A percentile compares a stretch with the other conserved stretches of the same genome.
These are phyloP conservation scores for Stramenopiles sp. DNA, from an alignment of 352 stramenopile species.

Conservation along the genomic window DNA sequence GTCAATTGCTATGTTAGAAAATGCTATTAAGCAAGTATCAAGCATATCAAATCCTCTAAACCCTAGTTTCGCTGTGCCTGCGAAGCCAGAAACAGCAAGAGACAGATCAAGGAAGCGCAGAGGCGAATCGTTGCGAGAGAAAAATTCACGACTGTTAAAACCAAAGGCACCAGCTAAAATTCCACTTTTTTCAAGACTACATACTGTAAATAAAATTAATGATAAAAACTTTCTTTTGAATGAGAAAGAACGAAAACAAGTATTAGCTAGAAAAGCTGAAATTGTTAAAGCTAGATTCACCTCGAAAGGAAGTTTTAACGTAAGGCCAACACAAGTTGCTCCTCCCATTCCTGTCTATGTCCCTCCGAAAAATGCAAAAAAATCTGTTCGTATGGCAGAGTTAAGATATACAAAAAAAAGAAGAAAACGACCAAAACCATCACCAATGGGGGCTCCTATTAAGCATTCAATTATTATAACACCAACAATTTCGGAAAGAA, in stretches of 20 bases:
- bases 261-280: neutral
- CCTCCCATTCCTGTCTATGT: neutral
- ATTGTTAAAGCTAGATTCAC: neutral
- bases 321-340: neutral
- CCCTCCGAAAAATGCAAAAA: neutral
- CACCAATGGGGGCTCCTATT: neutral
- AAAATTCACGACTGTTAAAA: neutral
- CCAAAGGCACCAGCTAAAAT: neutral
- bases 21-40: neutral
- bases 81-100: neutral
- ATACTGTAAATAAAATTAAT: neutral
- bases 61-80: neutral
- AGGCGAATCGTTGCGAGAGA: neutral
- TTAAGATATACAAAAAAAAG: neutral
- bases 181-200: neutral
- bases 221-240: neutral
- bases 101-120: neutral
- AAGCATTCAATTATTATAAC: neutral
- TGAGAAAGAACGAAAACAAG: neutral
- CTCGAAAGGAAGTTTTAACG: neutral
- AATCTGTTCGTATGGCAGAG: neutral
- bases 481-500: neutral
- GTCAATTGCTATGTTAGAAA: neutral
- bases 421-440: neutral
- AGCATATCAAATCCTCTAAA: neutral